Conservation (phyloP, 2,329 filamentous ascomycete species). For the Camptophora hylomeconis region DNA sequence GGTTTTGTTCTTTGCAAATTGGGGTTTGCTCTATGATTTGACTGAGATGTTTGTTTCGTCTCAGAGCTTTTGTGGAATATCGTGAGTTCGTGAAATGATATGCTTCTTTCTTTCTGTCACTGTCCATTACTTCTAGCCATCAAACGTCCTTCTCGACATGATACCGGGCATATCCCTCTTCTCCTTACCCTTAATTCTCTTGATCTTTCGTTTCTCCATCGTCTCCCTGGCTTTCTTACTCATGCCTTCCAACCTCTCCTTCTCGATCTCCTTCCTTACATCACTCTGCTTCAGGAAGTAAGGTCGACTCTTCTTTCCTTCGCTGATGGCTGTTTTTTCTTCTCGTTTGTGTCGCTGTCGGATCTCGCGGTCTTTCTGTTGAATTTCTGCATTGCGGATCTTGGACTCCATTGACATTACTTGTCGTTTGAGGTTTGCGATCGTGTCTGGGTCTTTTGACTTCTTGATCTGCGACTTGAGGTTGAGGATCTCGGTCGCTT, state of each 20-base stretch:
- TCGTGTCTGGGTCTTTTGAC: constrained; percentile 51
- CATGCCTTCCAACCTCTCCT: constrained; percentile 70
- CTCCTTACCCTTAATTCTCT: constrained; percentile 80
- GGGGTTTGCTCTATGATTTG: no score
- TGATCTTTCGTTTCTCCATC: constrained; percentile 72
- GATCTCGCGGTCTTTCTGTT: constrained; percentile 57
- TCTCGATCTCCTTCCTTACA: constrained; percentile 71
- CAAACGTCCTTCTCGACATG: no score
- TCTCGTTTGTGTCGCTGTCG: constrained; percentile 61
- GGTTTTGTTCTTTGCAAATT: no score
- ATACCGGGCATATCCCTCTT: constrained; percentile 54
- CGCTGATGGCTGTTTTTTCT: constrained; percentile 72
- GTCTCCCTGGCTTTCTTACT: constrained; percentile 74
- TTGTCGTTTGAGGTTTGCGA: constrained; percentile 57
- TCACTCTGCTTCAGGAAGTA: constrained; percentile 90
- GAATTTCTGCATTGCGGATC: constrained; percentile 55
- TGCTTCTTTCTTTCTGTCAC: no score
- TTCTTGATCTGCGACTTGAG: constrained; percentile 56
- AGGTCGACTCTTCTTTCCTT: constrained; percentile 67
- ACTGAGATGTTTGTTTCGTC: no score
- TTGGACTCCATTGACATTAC: constrained; percentile 68
- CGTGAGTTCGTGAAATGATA: no score
- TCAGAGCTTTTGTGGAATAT: no score
- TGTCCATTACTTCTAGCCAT: no score
- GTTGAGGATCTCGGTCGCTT: constrained; percentile 66